A percentile compares a stretch with the other conserved stretches of the same genome.
These are phyloP conservation scores for Citrus unshiu DNA, from an alignment of 345 rosid genomes.

Conservation along the genomic window DNA sequence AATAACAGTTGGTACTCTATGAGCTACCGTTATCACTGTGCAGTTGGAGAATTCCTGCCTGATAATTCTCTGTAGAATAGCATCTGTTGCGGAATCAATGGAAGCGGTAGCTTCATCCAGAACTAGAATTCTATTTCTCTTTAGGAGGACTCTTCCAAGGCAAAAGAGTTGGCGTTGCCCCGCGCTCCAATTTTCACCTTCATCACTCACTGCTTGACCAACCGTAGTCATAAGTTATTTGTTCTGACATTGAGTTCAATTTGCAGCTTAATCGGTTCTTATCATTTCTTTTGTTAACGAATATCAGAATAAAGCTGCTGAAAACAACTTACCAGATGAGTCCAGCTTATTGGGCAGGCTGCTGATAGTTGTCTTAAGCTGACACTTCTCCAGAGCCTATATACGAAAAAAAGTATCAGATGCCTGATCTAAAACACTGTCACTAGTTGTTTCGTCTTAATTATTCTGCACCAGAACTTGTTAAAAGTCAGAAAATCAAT, in stretches of 20 bases:
- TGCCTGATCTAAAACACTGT: not conserved
- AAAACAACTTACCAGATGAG: slow-evolving; percentile 40
- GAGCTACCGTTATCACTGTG: slow-evolving; percentile 73
- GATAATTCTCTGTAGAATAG: slow-evolving; percentile 60
- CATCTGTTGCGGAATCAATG: slow-evolving; percentile 69
- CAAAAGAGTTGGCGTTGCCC: slow-evolving; percentile 78
- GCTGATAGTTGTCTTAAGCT: slow-evolving; percentile 57
- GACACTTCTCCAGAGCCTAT: slow-evolving; percentile 75
- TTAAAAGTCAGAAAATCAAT: not conserved
- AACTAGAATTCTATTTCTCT: slow-evolving; percentile 60
- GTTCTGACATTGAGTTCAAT: not conserved
- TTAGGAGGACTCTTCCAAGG: slow-evolving; percentile 65
- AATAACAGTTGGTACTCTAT: slow-evolving; percentile 68
- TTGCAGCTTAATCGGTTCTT: no score
- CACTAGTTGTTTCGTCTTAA: not conserved
- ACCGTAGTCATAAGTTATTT: not conserved
- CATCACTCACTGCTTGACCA: slow-evolving; percentile 52
- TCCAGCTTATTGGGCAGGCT: slow-evolving; percentile 61
- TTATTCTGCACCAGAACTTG: not conserved
- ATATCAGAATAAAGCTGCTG: not conserved
- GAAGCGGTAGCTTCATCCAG: slow-evolving; percentile 76
- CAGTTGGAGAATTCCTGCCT: slow-evolving; percentile 60
- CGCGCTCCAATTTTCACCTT: slow-evolving; percentile 86
- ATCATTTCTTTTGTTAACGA: no score
- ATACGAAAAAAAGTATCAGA: not conserved